Base-by-base conservation (phyloP, 2,329 filamentous ascomycete species). In the Aspergillus ibericus region DNA sequence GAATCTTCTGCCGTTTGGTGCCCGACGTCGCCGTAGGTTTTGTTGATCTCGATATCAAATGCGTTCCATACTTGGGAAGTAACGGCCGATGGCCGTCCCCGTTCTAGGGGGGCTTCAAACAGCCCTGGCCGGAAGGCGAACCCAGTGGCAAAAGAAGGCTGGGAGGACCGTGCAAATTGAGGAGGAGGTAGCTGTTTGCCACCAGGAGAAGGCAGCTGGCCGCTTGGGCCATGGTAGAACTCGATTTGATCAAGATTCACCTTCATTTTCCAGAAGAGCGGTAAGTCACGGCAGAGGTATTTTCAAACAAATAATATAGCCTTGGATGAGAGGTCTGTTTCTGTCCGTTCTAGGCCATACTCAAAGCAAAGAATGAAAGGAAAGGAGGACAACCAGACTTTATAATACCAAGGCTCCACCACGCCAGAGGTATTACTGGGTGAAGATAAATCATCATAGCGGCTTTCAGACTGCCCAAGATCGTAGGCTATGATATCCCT, bases 241-340 rank as follows among this genome's bases (percentile, higher is more conserved):
- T 59, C 49, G 40, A 59, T 59, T 59, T 59, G 25, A 53, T 59
- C 35, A 56, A 59, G 53, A 56, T 56, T 36, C 16, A 56, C 53
- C 49, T 44, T 56, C 18, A 59, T 59, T 54, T 35, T n/a, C n/a
- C n/a, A n/a, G n/a, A n/a, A n/a, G n/a, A n/a, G n/a, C n/a, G n/a
- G n/a, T n/a, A n/a, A n/a, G n/a, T n/a, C n/a, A n/a, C n/a, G n/a
- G n/a, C n/a, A n/a, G n/a, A n/a, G n/a, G n/a, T n/a, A n/a, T n/a
- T n/a, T n/a, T n/a, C n/a, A n/a, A n/a, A n/a, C n/a, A n/a, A n/a
- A n/a, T n/a, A n/a, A n/a, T n/a, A n/a, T n/a, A n/a, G n/a, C n/a
- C n/a, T n/a, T n/a, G n/a, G n/a, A n/a, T n/a, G n/a, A n/a, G n/a
- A n/a, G n/a, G n/a, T n/a, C n/a, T n/a, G n/a, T n/a, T n/a, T n/a